Base-by-base conservation (phyloP, 306 rosid genomes). In the Pyrus communis region DNA sequence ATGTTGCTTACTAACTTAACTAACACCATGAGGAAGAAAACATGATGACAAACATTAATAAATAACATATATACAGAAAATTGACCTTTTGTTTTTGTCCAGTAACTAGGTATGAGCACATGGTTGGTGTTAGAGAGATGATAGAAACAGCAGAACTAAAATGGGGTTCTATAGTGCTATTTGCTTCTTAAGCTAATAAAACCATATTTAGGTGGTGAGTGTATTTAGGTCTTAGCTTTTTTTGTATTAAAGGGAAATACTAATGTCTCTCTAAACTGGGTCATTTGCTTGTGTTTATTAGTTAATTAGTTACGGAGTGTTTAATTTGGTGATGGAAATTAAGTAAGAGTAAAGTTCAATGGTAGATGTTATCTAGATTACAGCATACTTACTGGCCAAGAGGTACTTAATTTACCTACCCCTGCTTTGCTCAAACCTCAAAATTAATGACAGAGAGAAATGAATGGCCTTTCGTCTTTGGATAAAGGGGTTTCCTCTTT, bases 121-220 rank as follows among this genome's bases (percentile, higher is more conserved):
- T 71, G 79, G 70, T 78, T 59, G 85, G 78, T 76, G 75, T 78
- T 69, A 80, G 78, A 75, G 81, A 72, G 55, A 79, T 84, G 96
- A 87, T 40, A 87, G 88, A 82, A 81, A 87, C 93, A 75, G 61
- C 72, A 78, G 82, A 91, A 86, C 89, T 79, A 82, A 79, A 78
- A 84, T 64, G 79, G 78, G 43, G 35, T 40, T 80, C 79, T 73
- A 51, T 57, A 46, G 65, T 73, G 28, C 61, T 74, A 22, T 76
- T 69, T 75, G 73, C 80, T 85, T 84, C 80, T 85, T 85, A 77
- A 17, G 55, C 19, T 49, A 15, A 31, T 58, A 77, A 73, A 76
- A 68, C 65, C 78, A 66, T 63, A 40, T 80, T 78, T 77, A 77
- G 91, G 95, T 89, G 71, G 73, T 70, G 79, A 67, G 93, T 89